Base-by-base conservation (phyloP, 2,329 filamentous ascomycete species). In the Exophiala xenobiotica region DNA sequence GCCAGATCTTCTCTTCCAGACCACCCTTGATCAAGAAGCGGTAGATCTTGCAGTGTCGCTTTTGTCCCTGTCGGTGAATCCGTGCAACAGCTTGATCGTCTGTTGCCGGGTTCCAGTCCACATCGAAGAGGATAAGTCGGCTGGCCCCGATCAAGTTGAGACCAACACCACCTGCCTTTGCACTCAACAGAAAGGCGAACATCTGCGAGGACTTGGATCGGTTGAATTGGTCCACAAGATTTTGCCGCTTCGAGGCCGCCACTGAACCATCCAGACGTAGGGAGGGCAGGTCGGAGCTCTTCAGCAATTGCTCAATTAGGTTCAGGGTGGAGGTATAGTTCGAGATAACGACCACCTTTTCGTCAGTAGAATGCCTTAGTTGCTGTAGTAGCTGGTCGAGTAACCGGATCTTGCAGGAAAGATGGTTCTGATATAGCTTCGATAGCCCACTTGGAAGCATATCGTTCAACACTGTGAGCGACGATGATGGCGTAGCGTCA, bases 51-150 rank as follows among this genome's bases (percentile, higher is more conserved):
- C 85, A 86, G 3, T 79, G 80, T 8, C 75, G 70, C 64, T 83
- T 86, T 64, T 89, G 86, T 0, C 86, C 86, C 60, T 88, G 84
- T 42, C 86, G 78, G 64, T 88, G 85, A 40, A 88, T 85, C 11
- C 86, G 81, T 9, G 85, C 86, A 83, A 88, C 88, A 6, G 86
- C 85, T 65, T 89, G 86, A 16, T 86, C 71, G 61, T 89, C 86
- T 0, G 82, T 86, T 0, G 84, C 83, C 1, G 86, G 86, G 61
- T 89, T 89, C 86, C 86, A 89, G 67, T 88, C 86, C 6, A 86
- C 79, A 60, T 89, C 86, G 60, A 87, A 88, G 1, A 89, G 78
- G 4, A 88, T 72, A 2, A 89, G 77, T 18, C 86, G 78, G 24
- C 82, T 86, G 4, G 85, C 86, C 7, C 86, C 86, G 43, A 86